phyloP scores from a whole-genome alignment of 73 alveolate species.

The Tetrahymena elliotti region DNA sequence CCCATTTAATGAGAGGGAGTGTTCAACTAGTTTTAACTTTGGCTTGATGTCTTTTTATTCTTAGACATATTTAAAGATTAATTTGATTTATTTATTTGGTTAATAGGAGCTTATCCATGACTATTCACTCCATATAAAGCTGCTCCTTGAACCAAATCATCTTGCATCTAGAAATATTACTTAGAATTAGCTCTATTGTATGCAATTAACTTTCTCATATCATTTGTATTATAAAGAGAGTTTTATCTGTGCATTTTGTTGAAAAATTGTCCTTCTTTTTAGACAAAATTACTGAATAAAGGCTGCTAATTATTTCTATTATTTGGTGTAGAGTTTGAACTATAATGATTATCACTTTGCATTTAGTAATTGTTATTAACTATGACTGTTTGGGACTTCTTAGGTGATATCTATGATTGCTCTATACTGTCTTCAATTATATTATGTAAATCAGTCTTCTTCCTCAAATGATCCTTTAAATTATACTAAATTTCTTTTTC shows the following conservation, averaged over 20 bases:
- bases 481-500: neutral
- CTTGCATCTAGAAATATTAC: neutral
- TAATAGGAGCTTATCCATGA: neutral
- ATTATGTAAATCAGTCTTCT: neutral
- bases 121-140: neutral
- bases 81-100: neutral
- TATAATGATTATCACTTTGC: neutral
- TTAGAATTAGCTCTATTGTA: neutral
- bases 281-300: neutral
- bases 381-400: neutral
- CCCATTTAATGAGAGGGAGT: neutral
- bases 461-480: neutral
- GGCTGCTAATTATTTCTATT: neutral
- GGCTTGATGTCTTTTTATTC: neutral
- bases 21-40: neutral
- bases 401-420: neutral
- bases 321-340: neutral
- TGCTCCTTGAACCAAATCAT: neutral
- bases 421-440: neutral
- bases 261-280: neutral
- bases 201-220: neutral
- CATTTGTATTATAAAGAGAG: neutral
- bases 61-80: neutral
- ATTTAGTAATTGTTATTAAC: neutral
- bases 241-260: neutral